These are phyloP conservation scores for Pythium aquatile DNA, from an alignment of 352 stramenopile genomes.

Conservation along the genomic window DNA sequence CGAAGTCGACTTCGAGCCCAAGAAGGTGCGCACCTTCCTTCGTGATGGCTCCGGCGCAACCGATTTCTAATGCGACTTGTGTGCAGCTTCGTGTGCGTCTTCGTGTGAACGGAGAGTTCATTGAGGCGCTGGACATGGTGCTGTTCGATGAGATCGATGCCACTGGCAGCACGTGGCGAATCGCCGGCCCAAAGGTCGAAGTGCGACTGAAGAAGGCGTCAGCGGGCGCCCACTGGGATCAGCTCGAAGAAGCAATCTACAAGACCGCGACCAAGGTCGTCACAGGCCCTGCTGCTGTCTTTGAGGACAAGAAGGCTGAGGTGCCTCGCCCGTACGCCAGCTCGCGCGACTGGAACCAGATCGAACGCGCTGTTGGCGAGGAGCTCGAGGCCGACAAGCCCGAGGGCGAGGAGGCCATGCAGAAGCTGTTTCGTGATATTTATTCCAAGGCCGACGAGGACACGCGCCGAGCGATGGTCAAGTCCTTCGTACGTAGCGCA, in stretches of 20 bases:
- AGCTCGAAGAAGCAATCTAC: constrained; percentile 62
- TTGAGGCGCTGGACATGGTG: constrained; percentile 61
- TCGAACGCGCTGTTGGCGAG: constrained; percentile 77
- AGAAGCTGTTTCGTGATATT: constrained; percentile 92
- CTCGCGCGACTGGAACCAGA: constrained; percentile 85
- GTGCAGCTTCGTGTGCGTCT: constrained; percentile 46
- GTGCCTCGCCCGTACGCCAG: constrained; percentile 74
- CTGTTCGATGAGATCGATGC: constrained; percentile 76
- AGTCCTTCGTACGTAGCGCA: constrained; percentile 80
- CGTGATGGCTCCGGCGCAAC: not conserved
- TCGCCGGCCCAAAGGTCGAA: constrained; percentile 78
- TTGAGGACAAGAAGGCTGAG: constrained; percentile 58
- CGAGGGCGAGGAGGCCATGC: constrained; percentile 90
- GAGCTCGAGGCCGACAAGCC: constrained; percentile 87
- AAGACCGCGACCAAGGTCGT: constrained; percentile 43
- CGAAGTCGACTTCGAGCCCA: constrained; percentile 48
- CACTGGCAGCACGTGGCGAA: constrained; percentile 50
- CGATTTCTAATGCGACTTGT: not conserved
- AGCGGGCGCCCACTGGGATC: constrained; percentile 59
- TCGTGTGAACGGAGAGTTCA: constrained; percentile 42
- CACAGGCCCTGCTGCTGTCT: constrained; percentile 55
- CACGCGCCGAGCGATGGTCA: constrained; percentile 92
- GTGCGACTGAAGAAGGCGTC: constrained; percentile 79
- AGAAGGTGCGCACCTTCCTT: constrained; percentile 29
- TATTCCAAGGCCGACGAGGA: constrained; percentile 91